Base-by-base conservation (phyloP, 495 filamentous ascomycete genomes). In the Aspergillus nanangensis region DNA sequence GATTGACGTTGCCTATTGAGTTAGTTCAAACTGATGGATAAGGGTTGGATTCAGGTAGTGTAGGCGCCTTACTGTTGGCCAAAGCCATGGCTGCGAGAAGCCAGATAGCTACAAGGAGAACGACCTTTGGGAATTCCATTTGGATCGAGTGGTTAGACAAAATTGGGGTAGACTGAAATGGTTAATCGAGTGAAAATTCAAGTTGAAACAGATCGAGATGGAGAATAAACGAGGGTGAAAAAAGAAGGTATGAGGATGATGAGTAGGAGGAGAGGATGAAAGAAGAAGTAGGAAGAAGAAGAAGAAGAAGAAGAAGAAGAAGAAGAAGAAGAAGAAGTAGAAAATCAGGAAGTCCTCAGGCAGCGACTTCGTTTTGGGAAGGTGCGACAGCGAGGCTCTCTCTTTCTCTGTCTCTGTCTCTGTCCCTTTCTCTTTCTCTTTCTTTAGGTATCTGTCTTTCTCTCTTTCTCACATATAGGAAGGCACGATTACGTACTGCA, bases 41-140 rank as follows among this genome's bases (percentile, higher is more conserved):
- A 29, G 25, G 11, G 25, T 29, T 5, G 25, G 11, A 11, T 7
- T 5, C 5, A 29, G 25, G 25, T 29, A n/a, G n/a, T n/a, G n/a
- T n/a, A n/a, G n/a, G n/a, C n/a, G n/a, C 31, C 52, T 51, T 48
- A 55, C 56, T 52, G 14, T 21, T 21, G 9, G 50, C 49, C 37
- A 38, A 31, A 29, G 23, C 19, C 4, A 27, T 24, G 21, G 29
- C 34, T 8, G 34, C 23, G 32, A 53, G 13, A 29, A 51, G 11
- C 46, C 21, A 53, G n/a, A 47, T 36, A 38, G 40, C 33, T 38
- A 55, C 35, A n/a, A 59, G 32, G 13, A 42, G 13, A 1, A 47
- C 11, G 3, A 55, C 25, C 27, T 48, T 51, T n/a, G n/a, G n/a
- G n/a, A n/a, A n/a, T n/a, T n/a, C n/a, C 29, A 45, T 45, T 37